Percentiles rank a stretch among this genome's conserved stretches.
These are phyloP conservation scores for Schizophyllum commune DNA, from an alignment of 1,284 basidiomycete genomes.

Conservation along the genomic window DNA sequence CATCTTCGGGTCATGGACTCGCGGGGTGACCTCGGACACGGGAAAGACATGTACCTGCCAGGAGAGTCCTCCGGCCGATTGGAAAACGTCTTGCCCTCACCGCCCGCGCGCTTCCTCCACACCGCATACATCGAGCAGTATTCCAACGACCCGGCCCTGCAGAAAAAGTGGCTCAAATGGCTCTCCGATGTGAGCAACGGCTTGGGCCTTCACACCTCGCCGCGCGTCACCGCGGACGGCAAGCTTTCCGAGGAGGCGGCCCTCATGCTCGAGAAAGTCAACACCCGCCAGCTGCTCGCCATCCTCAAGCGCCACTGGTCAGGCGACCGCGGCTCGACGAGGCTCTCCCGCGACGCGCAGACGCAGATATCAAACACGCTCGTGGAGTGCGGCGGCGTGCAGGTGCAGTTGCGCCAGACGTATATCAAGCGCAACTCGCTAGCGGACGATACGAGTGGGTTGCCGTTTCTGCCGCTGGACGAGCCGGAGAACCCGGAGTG, in stretches of 20 bases:
- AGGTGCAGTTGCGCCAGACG: neutral
- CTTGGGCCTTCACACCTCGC: neutral
- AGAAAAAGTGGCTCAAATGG: neutral
- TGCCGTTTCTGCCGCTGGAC: neutral
- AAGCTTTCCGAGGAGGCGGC: neutral
- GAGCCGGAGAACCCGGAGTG: neutral
- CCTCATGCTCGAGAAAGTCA: neutral
- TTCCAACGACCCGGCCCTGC: neutral
- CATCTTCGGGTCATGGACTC: neutral
- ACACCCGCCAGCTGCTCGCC: neutral
- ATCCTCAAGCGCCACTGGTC: neutral
- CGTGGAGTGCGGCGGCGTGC: neutral
- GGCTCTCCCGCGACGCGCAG: neutral
- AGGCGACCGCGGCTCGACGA: neutral
- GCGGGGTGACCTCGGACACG: neutral
- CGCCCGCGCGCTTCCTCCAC: neutral
- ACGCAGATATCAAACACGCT: neutral
- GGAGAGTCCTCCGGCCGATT: neutral
- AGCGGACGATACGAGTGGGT: neutral
- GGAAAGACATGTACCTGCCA: neutral
- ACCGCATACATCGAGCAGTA: neutral
- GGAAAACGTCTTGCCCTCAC: neutral
- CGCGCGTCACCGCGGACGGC: neutral
- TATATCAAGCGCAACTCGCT: neutral
- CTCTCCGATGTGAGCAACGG: neutral